These are phyloP conservation scores for Circinella minor DNA, from an alignment of 371 early-diverging fungal species.

Conservation along the genomic window DNA sequence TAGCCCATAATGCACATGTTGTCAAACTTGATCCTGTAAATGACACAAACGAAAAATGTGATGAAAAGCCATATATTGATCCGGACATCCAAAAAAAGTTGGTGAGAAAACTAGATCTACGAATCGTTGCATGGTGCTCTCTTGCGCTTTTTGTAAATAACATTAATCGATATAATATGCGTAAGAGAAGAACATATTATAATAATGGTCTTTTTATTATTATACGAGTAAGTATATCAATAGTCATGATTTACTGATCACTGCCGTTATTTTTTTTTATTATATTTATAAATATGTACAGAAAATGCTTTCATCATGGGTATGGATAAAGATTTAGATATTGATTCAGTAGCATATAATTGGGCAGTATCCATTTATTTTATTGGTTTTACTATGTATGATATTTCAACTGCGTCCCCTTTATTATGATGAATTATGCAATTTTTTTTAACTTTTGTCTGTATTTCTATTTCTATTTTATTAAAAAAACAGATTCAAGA, in stretches of 20 bases:
- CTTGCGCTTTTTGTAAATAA: slow-evolving; percentile 72
- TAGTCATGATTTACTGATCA: too few species aligned
- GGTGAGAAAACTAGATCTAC: slow-evolving; percentile 66
- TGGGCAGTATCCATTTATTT: slow-evolving; percentile 54
- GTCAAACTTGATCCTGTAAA: too few species aligned
- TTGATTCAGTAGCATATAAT: slow-evolving; percentile 56
- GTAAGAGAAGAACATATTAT: slow-evolving; percentile 17
- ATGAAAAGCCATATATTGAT: not conserved
- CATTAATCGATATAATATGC: slow-evolving; percentile 79
- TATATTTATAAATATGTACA: slow-evolving; percentile 5
- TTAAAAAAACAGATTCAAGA: slow-evolving; percentile 29
- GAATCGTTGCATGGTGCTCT: slow-evolving; percentile 70
- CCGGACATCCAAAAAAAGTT: slow-evolving; percentile 25
- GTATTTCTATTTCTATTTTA: not conserved
- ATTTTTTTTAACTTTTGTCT: not conserved
- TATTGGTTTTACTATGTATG: slow-evolving; percentile 22
- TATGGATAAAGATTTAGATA: slow-evolving; percentile 53
- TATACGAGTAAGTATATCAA: not conserved
- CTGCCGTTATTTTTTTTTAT: too few species aligned
- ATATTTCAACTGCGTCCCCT: too few species aligned
- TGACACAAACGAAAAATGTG: too few species aligned
- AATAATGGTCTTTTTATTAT: too few species aligned
- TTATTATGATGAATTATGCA: too few species aligned
- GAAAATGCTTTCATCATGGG: slow-evolving; percentile 57
- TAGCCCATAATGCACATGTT: too few species aligned